Conservation (phyloP, 768 basidiomycete genomes). For the Kwoniella sp. region DNA sequence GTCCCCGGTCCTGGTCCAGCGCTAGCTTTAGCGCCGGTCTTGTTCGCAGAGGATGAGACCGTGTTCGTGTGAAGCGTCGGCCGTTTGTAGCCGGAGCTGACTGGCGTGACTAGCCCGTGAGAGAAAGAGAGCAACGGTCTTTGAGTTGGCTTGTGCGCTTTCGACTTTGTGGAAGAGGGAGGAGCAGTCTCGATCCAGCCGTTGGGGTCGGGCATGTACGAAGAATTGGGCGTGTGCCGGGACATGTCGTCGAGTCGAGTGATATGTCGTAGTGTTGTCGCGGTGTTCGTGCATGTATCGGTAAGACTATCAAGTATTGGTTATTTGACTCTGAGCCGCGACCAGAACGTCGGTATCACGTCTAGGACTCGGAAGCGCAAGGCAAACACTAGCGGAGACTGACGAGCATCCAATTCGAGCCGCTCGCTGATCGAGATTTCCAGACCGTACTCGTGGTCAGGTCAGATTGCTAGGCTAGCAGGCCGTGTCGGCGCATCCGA, state of each 20-base stretch:
- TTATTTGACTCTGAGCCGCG: no score
- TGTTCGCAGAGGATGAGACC: background rate
- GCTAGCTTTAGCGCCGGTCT: background rate
- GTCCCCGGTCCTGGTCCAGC: conserved; percentile 21
- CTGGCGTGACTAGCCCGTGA: conserved; percentile 36
- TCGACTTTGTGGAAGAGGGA: conserved; percentile 16
- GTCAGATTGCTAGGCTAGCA: no score
- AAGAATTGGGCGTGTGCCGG: conserved; percentile 22
- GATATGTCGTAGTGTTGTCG: no score
- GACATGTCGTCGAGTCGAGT: conserved; percentile 31
- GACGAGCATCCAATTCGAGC: no score
- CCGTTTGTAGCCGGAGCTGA: conserved; percentile 16
- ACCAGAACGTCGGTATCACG: no score
- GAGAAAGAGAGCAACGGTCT: conserved; percentile 34
- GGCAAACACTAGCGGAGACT: no score
- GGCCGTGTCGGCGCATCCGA: no score
- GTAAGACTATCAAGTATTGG: no score
- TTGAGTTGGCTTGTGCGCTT: conserved; percentile 21
- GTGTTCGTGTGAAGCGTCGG: background rate
- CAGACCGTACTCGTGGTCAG: no score
- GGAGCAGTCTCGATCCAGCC: conserved; percentile 43
- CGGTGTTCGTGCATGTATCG: no score
- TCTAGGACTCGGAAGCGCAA: no score
- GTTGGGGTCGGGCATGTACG: conserved; percentile 37
- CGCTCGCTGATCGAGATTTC: no score